A percentile compares a stretch with the other conserved stretches of the same genome.
Conservation (phyloP, 163 green algal genomes). For the Chlamydomonas reinhardtii region DNA sequence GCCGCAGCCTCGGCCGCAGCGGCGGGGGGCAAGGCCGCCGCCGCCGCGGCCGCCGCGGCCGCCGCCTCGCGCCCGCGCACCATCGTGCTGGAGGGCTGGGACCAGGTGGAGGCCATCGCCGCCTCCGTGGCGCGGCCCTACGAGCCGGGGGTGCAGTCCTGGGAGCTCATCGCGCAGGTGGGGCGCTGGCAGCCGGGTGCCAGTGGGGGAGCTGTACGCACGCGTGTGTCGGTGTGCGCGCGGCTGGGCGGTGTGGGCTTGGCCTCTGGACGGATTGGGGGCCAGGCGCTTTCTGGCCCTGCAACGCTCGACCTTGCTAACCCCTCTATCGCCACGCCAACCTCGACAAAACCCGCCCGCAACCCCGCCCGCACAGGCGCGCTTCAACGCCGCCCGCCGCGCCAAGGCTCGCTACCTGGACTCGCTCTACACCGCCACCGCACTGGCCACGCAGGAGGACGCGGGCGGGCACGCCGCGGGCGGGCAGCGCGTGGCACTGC, state of each 20-base stretch:
- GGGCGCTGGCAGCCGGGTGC: neutral
- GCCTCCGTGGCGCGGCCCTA: conserved; percentile 33
- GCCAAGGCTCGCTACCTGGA: conserved; percentile 18
- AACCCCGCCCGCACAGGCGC: neutral
- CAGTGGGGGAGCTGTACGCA: too few relatives aligned
- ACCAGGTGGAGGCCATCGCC: conserved; percentile 48
- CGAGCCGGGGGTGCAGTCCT: conserved; percentile 24
- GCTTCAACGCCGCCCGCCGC: conserved; percentile 16
- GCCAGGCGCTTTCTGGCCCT: too few relatives aligned
- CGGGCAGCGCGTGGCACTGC: conserved; percentile 36
- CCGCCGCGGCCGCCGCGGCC: neutral
- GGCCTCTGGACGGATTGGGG: neutral
- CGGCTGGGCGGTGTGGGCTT: too few relatives aligned
- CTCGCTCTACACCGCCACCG: neutral
- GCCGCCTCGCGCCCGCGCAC: neutral
- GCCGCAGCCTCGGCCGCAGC: neutral
- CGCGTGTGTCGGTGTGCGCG: neutral
- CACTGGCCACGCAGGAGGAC: conserved; percentile 24
- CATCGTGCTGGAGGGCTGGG: conserved; percentile 44
- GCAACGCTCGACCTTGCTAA: too few relatives aligned
- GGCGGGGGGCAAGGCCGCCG: neutral
- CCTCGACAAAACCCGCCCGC: too few relatives aligned
- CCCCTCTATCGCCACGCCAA: too few relatives aligned
- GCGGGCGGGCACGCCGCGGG: neutral
- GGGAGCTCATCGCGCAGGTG: conserved; percentile 46